These are phyloP conservation scores for Blastobotrys parvus DNA, from an alignment of 805 yeast genomes.

Conservation along the genomic window DNA sequence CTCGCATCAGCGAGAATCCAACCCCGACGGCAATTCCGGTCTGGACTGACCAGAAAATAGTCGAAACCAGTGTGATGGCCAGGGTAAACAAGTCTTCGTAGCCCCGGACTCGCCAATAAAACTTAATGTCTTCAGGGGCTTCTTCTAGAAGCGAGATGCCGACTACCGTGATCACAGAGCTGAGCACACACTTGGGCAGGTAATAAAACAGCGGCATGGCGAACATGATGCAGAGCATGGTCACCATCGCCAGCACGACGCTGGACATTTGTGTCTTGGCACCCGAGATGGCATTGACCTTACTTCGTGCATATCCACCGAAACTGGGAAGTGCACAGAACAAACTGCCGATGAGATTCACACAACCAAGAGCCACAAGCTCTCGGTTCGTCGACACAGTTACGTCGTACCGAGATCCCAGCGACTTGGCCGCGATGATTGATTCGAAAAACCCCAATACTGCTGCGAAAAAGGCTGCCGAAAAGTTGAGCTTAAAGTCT, in stretches of 20 bases:
- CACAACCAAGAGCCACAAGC: slow-evolving; percentile 76
- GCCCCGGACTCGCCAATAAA: slow-evolving; percentile 67
- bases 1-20: slow-evolving; percentile 67
- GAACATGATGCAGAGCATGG: slow-evolving; percentile 55
- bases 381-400: slow-evolving; percentile 79
- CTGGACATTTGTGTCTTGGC: slow-evolving; percentile 85
- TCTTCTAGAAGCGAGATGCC: slow-evolving; percentile 75
- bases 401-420: slow-evolving; percentile 61
- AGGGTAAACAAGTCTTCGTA: slow-evolving; percentile 69
- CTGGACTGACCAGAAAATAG: slow-evolving; percentile 72
- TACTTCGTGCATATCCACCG: slow-evolving; percentile 94
- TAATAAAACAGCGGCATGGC: slow-evolving; percentile 57
- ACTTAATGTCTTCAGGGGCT: slow-evolving; percentile 67
- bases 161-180: slow-evolving; percentile 71
- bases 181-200: slow-evolving; percentile 71
- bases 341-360: slow-evolving; percentile 54
- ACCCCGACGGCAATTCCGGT: slow-evolving; percentile 87
- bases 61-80: slow-evolving; percentile 51
- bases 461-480: slow-evolving; percentile 71
- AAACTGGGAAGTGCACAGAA: slow-evolving; percentile 72
- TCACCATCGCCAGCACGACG: slow-evolving; percentile 66
- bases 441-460: slow-evolving; percentile 88
- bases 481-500: slow-evolving; percentile 46
- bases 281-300: slow-evolving; percentile 79
- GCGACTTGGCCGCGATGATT: slow-evolving; percentile 82